Base-by-base conservation (phyloP, 768 basidiomycete species). In the Cantharellus anzutake region DNA sequence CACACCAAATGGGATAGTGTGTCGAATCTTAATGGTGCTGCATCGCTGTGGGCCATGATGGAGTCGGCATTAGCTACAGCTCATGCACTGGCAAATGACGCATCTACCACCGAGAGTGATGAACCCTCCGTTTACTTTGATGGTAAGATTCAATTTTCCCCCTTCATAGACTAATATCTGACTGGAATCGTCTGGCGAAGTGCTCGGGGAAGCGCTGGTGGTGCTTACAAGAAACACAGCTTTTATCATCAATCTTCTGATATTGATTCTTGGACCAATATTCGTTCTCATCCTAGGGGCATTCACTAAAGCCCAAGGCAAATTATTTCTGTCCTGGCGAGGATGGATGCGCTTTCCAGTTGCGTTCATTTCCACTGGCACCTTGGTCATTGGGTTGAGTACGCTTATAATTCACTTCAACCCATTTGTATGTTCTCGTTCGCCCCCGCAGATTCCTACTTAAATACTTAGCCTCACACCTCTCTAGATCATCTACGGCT, bases 41-140 rank as follows among this genome's bases (percentile, higher is more conserved):
- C 71, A 41, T 71, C 82, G 4, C 70, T 91, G 4, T 90, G 86
- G 86, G 75, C 80, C 2, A 85, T 88, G 82, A 78, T 90, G 78
- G 84, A 89, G 62, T 73, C 75, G 0, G 72, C 80, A 0, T 70
- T 73, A 56, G 78, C 74, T 2, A 78, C 80, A 0, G 84, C 81
- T 4, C 53, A 74, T 4, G 73, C 73, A 2, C 68, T 90, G 39
- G 70, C 83, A 35, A 76, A 82, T 50, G 69, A 60, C n/a, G 20
- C 39, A 39, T 20, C 35, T 16, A 56, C 52, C 3, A 48, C 20
- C 37, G 42, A 40, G 40, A 42, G 48, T 14, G 37, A 60, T 16
- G 38, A 56, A n/a, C 37, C 34, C 40, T 51, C 75, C 3, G 81
- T 86, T 3, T 87, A 85, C 69, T 86, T 88, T 65, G 87, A 89